Base-by-base conservation (phyloP, 371 early-diverging fungal genomes). In the Mortierella sp. region DNA sequence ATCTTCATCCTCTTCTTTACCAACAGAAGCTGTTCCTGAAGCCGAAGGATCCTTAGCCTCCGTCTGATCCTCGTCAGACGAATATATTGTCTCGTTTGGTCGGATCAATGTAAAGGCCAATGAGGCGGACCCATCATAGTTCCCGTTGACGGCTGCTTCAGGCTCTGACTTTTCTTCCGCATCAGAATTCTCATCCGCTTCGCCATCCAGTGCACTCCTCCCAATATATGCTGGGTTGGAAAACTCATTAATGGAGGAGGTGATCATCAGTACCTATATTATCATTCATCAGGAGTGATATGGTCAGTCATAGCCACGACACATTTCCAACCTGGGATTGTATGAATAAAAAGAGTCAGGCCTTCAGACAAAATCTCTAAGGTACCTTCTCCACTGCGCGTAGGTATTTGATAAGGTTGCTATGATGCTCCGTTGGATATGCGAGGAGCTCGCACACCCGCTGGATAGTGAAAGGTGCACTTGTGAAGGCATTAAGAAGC, bases 401-500 rank as follows among this genome's bases (percentile, higher is more conserved):
- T 45, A 89, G 64, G 46, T 89, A 89, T 68, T 89, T 89, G 47
- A 85, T 72, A 55, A 85, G 84, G 69, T 82, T 82, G 47, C 77
- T 80, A 63, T 89, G 87, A 47, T 88, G 86, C 19, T 81, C 80
- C 48, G 77, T 71, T 1, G 89, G 89, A 25, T 84, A 73, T 15
- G 74, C 70, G 18, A 89, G 55, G 18, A 89, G 57, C 56, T 89
- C 89, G 50, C 88, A 87, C 53, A 87, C 59, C 29, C 89, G 83
- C 66, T 89, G 89, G 47, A 89, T 85, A 3, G 89, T 87, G 62
- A 89, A 89, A 3, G 89, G 89, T 26, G 87, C 82, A n/a, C 68
- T 72, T 21, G 69, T 50, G 21, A 77, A 77, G 18, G 65, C 61
- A 52, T 62, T 57, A 55, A 77, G 25, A 18, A 77, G 63, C 23